Base-by-base conservation (phyloP, 2,329 filamentous ascomycete genomes). In the Ceratocystis destructans region DNA sequence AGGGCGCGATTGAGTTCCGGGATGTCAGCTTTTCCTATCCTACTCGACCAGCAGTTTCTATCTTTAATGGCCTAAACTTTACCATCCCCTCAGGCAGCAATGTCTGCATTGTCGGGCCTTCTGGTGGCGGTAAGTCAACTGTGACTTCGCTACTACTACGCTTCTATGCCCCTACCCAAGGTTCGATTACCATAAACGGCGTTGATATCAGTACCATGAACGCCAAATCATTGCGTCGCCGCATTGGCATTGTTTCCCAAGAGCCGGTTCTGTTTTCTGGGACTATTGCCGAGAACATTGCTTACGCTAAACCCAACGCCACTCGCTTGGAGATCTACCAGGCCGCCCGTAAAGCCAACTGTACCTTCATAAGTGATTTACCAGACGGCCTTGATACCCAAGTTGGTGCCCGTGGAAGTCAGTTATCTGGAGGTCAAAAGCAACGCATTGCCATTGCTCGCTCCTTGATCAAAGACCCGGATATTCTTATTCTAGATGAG, bases 381-480 rank as follows among this genome's bases (percentile, higher is more conserved):
- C 94, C 94, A 33, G 91, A 97, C 67, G 94, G 94, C 3, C 82
- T 99, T 5, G 93, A 99, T 73, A 99, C 94, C 0, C 88, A 89
- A 70, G 94, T 96, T 37, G 95, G 95, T 65, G 88, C 93, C 17
- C 84, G 94, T 70, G 94, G 94, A 44, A 92, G 93, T 1, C 93
- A 97, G 75, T 82, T 99, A 0, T 96, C 91, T 7, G 94, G 94
- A 64, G 94, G 94, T 0, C 94, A 99, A 76, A 97, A 97, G 77
- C 94, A 99, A 76, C 87, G 94, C 69, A 97, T 99, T 72, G 94
- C 94, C 46, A 99, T 99, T 74, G 94, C 94, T 4, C 85, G 95
- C 65, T 94, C 94, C 12, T 81, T 99, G 33, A 86, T 99, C 71
- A 97, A 97, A 76, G 85, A 96, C 69, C 95, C 95, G 0, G 94